These are phyloP conservation scores for Candida smagusa DNA, from an alignment of 1,139 yeast species.

Conservation along the genomic window DNA sequence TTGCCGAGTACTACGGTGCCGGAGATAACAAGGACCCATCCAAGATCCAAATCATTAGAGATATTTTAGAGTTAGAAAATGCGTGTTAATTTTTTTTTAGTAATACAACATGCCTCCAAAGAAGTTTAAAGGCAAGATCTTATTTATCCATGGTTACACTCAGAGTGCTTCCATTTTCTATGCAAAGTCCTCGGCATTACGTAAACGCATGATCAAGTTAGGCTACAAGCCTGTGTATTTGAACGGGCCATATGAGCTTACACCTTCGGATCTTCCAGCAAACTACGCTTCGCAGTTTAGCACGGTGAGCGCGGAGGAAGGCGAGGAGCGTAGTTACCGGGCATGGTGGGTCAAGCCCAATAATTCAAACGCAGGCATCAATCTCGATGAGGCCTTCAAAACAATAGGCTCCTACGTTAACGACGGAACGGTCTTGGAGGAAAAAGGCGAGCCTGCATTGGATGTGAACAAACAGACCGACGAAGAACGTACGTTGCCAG, in stretches of 20 bases:
- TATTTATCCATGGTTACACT: slow-evolving; percentile 45
- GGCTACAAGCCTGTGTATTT: slow-evolving; percentile 62
- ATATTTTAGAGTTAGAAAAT: slow-evolving; percentile 27
- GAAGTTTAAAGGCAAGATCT: slow-evolving; percentile 20
- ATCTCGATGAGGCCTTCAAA: slow-evolving; percentile 27
- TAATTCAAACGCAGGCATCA: slow-evolving; percentile 19
- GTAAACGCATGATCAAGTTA: slow-evolving; percentile 35
- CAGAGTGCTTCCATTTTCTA: slow-evolving; percentile 44
- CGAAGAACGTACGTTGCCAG: slow-evolving; percentile 28
- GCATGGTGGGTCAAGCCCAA: slow-evolving; percentile 39
- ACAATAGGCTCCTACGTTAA: slow-evolving; percentile 30
- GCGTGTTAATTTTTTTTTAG: slow-evolving; percentile 9
- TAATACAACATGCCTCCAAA: not conserved
- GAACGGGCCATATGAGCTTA: slow-evolving; percentile 69
- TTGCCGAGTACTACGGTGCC: slow-evolving; percentile 31
- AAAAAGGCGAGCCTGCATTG: slow-evolving; percentile 24
- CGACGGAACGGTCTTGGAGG: slow-evolving; percentile 27
- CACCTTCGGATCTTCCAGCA: slow-evolving; percentile 65
- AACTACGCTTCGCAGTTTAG: slow-evolving; percentile 38
- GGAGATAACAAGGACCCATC: slow-evolving; percentile 24
- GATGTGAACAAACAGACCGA: slow-evolving; percentile 16
- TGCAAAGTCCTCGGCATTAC: slow-evolving; percentile 44
- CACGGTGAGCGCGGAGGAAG: slow-evolving; percentile 20
- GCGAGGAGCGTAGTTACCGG: slow-evolving; percentile 27
- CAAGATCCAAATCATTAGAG: slow-evolving; percentile 32